Evolutionary conservation across 257 asterid species (phyloP), one percentile per base, ranked within the genome.

Genomic region (Petunia secreta): DNA sequence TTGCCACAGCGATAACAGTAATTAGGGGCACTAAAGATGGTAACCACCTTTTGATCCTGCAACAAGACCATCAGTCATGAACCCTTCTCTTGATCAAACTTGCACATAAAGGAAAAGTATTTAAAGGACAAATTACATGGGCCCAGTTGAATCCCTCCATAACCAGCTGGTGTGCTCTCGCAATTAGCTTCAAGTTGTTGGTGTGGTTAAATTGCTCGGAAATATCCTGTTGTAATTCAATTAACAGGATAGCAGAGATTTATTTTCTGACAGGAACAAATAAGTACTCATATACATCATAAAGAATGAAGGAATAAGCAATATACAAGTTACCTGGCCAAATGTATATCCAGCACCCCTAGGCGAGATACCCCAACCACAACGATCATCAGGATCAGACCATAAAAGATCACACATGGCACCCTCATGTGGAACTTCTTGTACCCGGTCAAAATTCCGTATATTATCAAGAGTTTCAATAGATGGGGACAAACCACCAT

Each of bases 141-240:
- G 94, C 94, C 96, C 97, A 92, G 86, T 92, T 92, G 75, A 86
- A 92, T 83, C 97, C 97, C 85, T 92, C 97, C 97, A 92, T 92
- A 82, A 92, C 97, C 74, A 92, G 96, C 85, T 92, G 96, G 79
- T 92, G 97, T 79, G 97, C 97, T 89, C 97, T 89, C 38, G 97
- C 97, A 88, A 92, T 91, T 69, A 92, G 93, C 88, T 91, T 92
- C 75, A 92, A 82, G 74, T 75, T 91, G 90, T 92, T 92, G 40
- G 91, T 87, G 80, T 91, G 93, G 83, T 92, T 87, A 87, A 91
- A 92, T 84, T 92, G 97, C 90, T 92, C 96, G 7, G 97, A 92
- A 41, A 92, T 92, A 82, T 92, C 97, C 94, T 92, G 89, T 63
- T 48, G 74, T 34, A 75, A 63, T 14, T 41, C 39, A 83, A 74